Percentiles rank a stretch among this genome's conserved stretches.
phyloP scores from a whole-genome alignment of 2,329 filamentous ascomycete species.

The Hypoxylon sp. region DNA sequence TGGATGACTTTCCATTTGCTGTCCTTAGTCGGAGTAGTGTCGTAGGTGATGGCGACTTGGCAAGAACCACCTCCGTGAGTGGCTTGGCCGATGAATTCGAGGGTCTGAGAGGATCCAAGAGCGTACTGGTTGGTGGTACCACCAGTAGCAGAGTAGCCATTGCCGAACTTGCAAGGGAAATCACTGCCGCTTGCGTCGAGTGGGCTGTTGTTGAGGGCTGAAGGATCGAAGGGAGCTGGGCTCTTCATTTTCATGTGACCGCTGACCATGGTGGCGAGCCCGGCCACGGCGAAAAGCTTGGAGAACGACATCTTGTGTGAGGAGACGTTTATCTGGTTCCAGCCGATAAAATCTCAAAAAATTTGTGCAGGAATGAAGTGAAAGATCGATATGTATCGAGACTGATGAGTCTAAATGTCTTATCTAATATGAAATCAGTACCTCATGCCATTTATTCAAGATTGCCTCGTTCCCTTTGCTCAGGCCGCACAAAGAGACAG shows the following conservation, averaged over 20 bases:
- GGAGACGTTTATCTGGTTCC: slow-evolving; percentile 56
- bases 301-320: slow-evolving; percentile 65
- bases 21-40: slow-evolving; percentile 73
- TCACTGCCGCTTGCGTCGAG: slow-evolving; percentile 70
- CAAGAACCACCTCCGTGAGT: slow-evolving; percentile 93
- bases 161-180: slow-evolving; percentile 86
- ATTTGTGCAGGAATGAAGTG: slow-evolving; percentile 42
- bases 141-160: slow-evolving; percentile 59
- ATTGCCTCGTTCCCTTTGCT: slow-evolving; percentile 14
- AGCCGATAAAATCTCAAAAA: slow-evolving; percentile 54
- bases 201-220: slow-evolving; percentile 70
- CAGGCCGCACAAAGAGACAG: slow-evolving; percentile 23
- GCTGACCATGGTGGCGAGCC: slow-evolving; percentile 70
- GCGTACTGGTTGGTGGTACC: slow-evolving; percentile 70
- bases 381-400: slow-evolving; percentile 39
- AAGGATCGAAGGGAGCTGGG: slow-evolving; percentile 72
- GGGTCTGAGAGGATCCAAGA: slow-evolving; percentile 70
- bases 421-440: slow-evolving; percentile 23
- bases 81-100: slow-evolving; percentile 78
- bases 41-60: slow-evolving; percentile 88
- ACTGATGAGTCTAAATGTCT: slow-evolving; percentile 42
- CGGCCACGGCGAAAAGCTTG: slow-evolving; percentile 65
- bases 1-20: slow-evolving; percentile 90
- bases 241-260: slow-evolving; percentile 82
- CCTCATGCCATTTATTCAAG: slow-evolving; percentile 12